phyloP scores from a whole-genome alignment of 768 basidiomycete genomes.

The Leccinum subgranulosum region DNA sequence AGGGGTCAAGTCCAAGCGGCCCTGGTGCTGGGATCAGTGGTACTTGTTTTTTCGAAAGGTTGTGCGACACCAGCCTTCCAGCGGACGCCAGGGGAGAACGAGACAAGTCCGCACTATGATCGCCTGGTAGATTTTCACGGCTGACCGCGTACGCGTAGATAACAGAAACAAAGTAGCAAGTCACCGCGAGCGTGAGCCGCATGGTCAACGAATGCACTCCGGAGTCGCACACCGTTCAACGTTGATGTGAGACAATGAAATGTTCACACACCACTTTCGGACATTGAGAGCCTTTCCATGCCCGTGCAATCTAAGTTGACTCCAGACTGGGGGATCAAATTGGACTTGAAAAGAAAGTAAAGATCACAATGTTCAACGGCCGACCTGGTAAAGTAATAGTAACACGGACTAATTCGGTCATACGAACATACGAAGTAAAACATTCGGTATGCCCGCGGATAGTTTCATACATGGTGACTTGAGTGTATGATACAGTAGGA shows the following conservation, averaged over 20 bases:
- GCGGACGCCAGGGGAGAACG: background rate
- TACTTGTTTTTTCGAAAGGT: background rate
- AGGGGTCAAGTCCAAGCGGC: constrained; percentile 33
- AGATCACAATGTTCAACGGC: too few species aligned
- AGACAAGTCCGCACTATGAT: background rate
- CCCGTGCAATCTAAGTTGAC: background rate
- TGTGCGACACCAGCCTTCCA: background rate
- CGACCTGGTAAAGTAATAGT: too few species aligned
- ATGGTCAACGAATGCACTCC: background rate
- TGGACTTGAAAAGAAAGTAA: background rate
- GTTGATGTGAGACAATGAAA: background rate
- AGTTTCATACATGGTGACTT: constrained; percentile 4
- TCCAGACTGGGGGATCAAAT: too few species aligned
- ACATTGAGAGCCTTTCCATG: background rate
- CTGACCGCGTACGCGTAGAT: constrained; percentile 15
- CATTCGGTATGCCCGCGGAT: constrained; percentile 1
- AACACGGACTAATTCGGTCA: background rate
- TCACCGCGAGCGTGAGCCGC: background rate
- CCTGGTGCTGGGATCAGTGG: background rate
- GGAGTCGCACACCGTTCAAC: too few species aligned
- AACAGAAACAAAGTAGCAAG: constrained; percentile 1
- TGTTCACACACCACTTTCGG: background rate
- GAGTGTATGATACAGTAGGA: constrained; percentile 14
- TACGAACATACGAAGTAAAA: background rate
- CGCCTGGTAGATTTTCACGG: background rate